Percentiles rank a stretch among this genome's conserved stretches.
Evolutionary conservation across 495 filamentous ascomycete genomes (phyloP).

Genomic region (Sordaria brevicollis): DNA sequence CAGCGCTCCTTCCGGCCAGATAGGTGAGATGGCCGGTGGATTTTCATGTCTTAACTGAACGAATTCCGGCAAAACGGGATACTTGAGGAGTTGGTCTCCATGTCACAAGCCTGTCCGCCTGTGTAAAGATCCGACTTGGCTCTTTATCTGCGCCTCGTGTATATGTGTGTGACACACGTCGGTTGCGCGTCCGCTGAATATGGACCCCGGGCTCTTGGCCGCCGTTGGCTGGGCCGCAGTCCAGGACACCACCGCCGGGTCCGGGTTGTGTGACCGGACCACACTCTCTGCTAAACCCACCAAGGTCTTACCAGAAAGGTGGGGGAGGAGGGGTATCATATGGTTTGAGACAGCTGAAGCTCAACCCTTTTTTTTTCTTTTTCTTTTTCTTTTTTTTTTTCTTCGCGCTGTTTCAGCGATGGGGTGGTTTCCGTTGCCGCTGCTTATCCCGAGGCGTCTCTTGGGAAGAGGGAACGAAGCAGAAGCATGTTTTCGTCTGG

Average conservation of each 20-base stretch:
- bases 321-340: background rate
- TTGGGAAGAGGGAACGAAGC: background rate
- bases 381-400: too few species aligned
- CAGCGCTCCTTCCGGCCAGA: background rate
- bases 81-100: background rate
- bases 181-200: background rate
- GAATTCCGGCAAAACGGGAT: background rate
- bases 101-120: background rate
- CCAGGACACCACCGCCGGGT: background rate
- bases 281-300: background rate
- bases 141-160: background rate
- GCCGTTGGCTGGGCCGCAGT: background rate
- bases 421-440: background rate
- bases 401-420: background rate
- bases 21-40: background rate
- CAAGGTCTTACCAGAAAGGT: background rate
- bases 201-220: background rate
- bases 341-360: background rate
- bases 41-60: background rate
- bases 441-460: background rate
- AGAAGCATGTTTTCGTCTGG: background rate
- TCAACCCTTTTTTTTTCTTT: background rate
- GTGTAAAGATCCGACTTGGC: background rate
- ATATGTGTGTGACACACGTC: background rate
- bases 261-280: background rate